Evolutionary conservation across 2,329 filamentous ascomycete genomes (phyloP), one percentile per base, ranked within the genome.

Genomic region (Aspergillus tanneri): DNA sequence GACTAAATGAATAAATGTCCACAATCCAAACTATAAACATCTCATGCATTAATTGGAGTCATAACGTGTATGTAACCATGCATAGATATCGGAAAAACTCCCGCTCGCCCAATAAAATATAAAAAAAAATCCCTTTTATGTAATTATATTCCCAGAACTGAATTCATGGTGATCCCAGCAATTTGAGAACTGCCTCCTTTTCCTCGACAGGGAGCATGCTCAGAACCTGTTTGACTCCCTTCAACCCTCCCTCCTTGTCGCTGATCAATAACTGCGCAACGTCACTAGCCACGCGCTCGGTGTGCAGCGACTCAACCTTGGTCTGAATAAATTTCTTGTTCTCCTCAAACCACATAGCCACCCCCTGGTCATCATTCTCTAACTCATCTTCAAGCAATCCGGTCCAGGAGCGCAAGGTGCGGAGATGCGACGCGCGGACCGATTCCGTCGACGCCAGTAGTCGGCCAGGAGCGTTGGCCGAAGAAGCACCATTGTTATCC

Each of bases 301-400:
- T 80, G 81, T 90, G 93, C 64, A 97, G 78, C 10, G 78, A 74
- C 69, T 96, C 90, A 22, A 97, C 83, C 82, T 93, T 95, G 54
- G 86, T 82, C 54, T 87, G 81, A 42, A 99, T 84, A 32, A 77
- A 75, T 78, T 92, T 89, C 66, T 89, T 81, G 76, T 97, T 93
- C 75, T 92, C 86, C 78, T 99, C 93, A 68, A 96, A 97, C 93
- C 93, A 99, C 61, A 86, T 81, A 3, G 91, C 89, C 22, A 96
- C 93, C 58, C 84, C 85, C 60, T 83, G 83, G 69, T 99, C 93
- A 54, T 89, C 84, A 50, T 79, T 80, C 46, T 87, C 82, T 70
- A 95, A 95, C 59, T 88, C 81, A 35, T 83, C 74, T 49, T 72
- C 70, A 28, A 74, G 55, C 38, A 96, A 78, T 39, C 81, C 85